A percentile compares a stretch with the other conserved stretches of the same genome.
These are phyloP conservation scores for Pseudophaeomoniella oleicola DNA, from an alignment of 2,329 filamentous ascomycete species.

Conservation along the genomic window DNA sequence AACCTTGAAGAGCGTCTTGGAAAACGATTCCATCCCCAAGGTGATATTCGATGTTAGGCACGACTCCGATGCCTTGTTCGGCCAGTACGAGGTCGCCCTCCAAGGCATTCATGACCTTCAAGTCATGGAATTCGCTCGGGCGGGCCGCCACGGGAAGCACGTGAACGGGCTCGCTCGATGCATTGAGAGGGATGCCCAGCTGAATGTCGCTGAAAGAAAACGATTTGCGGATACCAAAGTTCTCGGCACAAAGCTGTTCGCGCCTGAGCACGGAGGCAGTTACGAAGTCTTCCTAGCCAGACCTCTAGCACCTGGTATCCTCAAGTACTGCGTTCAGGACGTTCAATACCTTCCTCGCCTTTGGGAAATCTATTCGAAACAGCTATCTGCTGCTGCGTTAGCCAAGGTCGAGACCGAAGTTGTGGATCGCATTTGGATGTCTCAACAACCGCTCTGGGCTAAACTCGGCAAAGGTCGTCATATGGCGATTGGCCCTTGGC, in stretches of 20 bases:
- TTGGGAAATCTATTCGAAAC: slow-evolving; percentile 14
- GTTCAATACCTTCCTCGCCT: slow-evolving; percentile 26
- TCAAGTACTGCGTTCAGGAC: slow-evolving; percentile 33
- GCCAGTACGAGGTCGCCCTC: slow-evolving; percentile 26
- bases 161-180: slow-evolving; percentile 25
- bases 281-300: slow-evolving; percentile 34
- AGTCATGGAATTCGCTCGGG: slow-evolving; percentile 29
- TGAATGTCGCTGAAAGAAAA: slow-evolving; percentile 4
- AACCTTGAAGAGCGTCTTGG: slow-evolving; percentile 23
- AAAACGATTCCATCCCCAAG: slow-evolving; percentile 27
- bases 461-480: slow-evolving; percentile 11
- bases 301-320: slow-evolving; percentile 25
- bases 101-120: slow-evolving; percentile 34
- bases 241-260: slow-evolving; percentile 23
- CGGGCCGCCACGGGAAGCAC: slow-evolving; percentile 5
- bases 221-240: slow-evolving; percentile 23
- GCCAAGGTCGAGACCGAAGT: slow-evolving; percentile 14
- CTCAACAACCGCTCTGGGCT: slow-evolving; percentile 15
- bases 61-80: slow-evolving; percentile 37
- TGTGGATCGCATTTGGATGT: slow-evolving; percentile 14
- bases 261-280: slow-evolving; percentile 25
- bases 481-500: slow-evolving; percentile 15
- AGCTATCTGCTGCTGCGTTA: slow-evolving; percentile 8
- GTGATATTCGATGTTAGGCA: slow-evolving; percentile 41
- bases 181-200: slow-evolving; percentile 15